A percentile compares a stretch with the other conserved stretches of the same genome.
phyloP scores from a whole-genome alignment of 345 rosid genomes.

The Dovyalis caffra region DNA sequence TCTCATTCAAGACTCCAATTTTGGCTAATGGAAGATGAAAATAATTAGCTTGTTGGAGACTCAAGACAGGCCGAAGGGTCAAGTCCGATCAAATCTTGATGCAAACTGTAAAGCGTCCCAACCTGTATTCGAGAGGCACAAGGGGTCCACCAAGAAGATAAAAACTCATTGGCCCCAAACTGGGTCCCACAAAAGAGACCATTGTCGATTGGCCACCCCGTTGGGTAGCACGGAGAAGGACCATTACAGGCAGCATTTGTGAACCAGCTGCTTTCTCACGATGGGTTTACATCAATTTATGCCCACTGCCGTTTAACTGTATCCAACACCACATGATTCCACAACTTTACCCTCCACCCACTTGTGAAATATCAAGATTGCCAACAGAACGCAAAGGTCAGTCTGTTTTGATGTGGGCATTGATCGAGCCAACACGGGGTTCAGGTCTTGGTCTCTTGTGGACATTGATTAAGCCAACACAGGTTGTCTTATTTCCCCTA shows the following conservation, averaged over 20 bases:
- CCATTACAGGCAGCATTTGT: constrained; percentile 29
- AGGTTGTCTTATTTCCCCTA: constrained; percentile 20
- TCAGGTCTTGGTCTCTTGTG: constrained; percentile 37
- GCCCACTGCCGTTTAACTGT: constrained; percentile 23
- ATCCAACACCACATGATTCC: constrained; percentile 7
- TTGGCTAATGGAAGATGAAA: background rate
- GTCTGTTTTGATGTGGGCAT: constrained; percentile 6
- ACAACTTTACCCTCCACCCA: constrained; percentile 11
- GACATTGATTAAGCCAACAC: constrained; percentile 44
- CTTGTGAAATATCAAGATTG: constrained; percentile 22
- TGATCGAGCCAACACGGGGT: constrained; percentile 48
- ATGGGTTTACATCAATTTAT: constrained; percentile 45
- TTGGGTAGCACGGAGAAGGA: constrained; percentile 58
- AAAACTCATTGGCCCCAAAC: background rate
- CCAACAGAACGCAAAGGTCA: too few relatives aligned
- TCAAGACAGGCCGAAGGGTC: background rate
- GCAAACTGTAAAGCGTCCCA: constrained; percentile 15
- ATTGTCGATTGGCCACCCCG: constrained; percentile 77
- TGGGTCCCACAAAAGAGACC: constrained; percentile 21
- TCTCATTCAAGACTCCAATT: background rate
- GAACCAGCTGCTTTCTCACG: constrained; percentile 15
- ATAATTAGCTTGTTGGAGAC: background rate
- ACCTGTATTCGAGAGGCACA: constrained; percentile 10
- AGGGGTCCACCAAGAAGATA: constrained; percentile 25
- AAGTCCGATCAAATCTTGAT: background rate